Evolutionary conservation across 495 filamentous ascomycete species (phyloP).

Genomic region (Hypoxylon lienhwacheense): DNA sequence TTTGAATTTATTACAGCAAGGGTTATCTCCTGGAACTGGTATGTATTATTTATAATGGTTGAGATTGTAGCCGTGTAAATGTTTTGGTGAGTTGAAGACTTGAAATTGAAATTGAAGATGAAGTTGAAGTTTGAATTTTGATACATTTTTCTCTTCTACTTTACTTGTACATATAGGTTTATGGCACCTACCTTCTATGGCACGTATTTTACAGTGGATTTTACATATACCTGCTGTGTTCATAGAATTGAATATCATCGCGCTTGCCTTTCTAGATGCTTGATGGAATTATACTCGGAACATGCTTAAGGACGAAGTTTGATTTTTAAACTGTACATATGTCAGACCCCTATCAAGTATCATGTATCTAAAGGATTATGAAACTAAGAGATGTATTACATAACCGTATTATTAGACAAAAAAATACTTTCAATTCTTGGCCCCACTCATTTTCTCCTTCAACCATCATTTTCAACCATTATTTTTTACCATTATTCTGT

Average conservation of each 20-base stretch:
- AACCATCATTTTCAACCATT: constrained; percentile 5
- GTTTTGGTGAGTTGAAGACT: no score
- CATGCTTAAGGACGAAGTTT: no score
- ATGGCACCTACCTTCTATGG: no score
- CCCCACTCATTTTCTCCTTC: constrained; percentile 10
- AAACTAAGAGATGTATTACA: no score
- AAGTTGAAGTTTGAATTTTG: no score
- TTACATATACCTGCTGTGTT: background rate
- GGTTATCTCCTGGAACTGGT: background rate
- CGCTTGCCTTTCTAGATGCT: background rate
- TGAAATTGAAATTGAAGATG: no score
- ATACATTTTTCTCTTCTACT: no score
- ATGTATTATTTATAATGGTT: background rate
- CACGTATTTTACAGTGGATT: background rate
- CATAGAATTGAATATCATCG: background rate
- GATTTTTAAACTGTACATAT: background rate
- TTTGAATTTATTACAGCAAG: background rate
- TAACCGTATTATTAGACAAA: constrained; percentile 10
- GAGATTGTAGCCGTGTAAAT: no score
- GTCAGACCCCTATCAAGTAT: background rate
- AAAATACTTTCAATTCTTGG: constrained; percentile 20
- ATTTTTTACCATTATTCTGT: background rate
- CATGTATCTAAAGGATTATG: no score
- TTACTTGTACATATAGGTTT: no score
- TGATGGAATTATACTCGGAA: no score